A percentile compares a stretch with the other conserved stretches of the same genome.
Conservation (phyloP, 1,284 basidiomycete genomes). For the Bondarzewia mesenterica region DNA sequence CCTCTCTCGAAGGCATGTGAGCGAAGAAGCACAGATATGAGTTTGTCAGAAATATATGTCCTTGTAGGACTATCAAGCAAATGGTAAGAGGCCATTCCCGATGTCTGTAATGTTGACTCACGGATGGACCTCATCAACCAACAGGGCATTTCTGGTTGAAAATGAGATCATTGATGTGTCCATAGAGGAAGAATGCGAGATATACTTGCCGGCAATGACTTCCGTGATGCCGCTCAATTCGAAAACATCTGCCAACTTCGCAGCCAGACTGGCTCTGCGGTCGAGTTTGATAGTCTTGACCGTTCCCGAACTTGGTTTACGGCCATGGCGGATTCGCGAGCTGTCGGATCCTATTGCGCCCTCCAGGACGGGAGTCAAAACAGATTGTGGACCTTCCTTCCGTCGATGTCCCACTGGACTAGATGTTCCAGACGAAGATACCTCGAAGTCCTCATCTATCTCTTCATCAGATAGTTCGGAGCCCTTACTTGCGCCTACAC, state of each 20-base stretch:
- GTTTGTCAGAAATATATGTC: slow-evolving; percentile 93
- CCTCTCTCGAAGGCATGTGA: slow-evolving; percentile 85
- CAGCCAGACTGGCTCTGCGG: slow-evolving; percentile 66
- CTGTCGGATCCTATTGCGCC: neutral
- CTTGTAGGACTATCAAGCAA: slow-evolving; percentile 70
- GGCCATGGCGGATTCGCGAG: slow-evolving; percentile 19
- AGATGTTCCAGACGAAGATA: slow-evolving; percentile 31
- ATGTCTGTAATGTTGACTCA: slow-evolving; percentile 36
- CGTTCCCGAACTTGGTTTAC: slow-evolving; percentile 62
- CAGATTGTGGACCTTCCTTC: slow-evolving; percentile 3
- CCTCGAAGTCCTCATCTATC: slow-evolving; percentile 50
- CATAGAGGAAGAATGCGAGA: neutral
- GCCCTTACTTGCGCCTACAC: slow-evolving; percentile 22
- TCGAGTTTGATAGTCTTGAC: slow-evolving; percentile 66
- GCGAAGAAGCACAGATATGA: slow-evolving; percentile 95
- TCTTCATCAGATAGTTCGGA: slow-evolving; percentile 44
- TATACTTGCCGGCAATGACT: slow-evolving; percentile 65
- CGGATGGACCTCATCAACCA: slow-evolving; percentile 82
- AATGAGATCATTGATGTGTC: slow-evolving; percentile 1
- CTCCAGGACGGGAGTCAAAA: slow-evolving; percentile 9
- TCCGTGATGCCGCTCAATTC: slow-evolving; percentile 73
- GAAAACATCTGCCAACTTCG: slow-evolving; percentile 82
- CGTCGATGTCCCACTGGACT: slow-evolving; percentile 18
- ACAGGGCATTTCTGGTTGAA: slow-evolving; percentile 71
- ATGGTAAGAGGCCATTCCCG: slow-evolving; percentile 9